Conservation (phyloP, 2,329 filamentous ascomycete species). For the Helminthosporium solani region DNA sequence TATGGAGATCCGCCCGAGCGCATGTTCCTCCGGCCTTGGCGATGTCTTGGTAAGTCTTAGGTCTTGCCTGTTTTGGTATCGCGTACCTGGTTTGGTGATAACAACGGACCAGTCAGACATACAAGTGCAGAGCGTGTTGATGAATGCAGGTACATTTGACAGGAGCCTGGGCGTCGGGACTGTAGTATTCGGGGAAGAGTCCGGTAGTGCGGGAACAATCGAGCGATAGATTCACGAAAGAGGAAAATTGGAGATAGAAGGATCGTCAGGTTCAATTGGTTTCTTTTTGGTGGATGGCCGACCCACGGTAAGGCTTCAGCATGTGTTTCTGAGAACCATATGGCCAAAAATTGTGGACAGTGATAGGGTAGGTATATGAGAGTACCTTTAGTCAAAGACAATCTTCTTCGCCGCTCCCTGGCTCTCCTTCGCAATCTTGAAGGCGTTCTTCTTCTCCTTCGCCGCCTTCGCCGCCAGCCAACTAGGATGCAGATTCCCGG, state of each 20-base stretch:
- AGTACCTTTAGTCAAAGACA: constrained; percentile 55
- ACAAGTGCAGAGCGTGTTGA: constrained; percentile 22
- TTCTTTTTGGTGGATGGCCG: too few relatives aligned
- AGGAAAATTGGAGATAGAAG: too few relatives aligned
- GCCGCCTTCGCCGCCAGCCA: constrained; percentile 64
- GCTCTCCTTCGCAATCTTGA: constrained; percentile 51
- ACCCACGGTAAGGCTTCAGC: too few relatives aligned
- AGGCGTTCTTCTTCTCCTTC: constrained; percentile 55
- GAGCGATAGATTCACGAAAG: too few relatives aligned
- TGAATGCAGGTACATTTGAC: background rate
- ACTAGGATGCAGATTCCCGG: constrained; percentile 61
- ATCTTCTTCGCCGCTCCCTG: constrained; percentile 58
- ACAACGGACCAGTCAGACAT: constrained; percentile 25
- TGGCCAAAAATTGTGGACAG: background rate
- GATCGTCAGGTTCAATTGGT: too few relatives aligned
- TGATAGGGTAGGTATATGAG: background rate
- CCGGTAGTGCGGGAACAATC: too few relatives aligned
- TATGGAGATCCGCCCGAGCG: background rate
- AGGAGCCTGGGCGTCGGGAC: constrained; percentile 4
- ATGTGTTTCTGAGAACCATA: too few relatives aligned
- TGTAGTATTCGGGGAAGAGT: background rate
- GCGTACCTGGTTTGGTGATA: constrained; percentile 21
- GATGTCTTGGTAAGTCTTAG: constrained; percentile 14
- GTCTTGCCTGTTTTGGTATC: constrained; percentile 27
- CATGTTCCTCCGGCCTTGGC: constrained; percentile 16